A percentile compares a stretch with the other conserved stretches of the same genome.
These are phyloP conservation scores for Metarhizium guizhouense DNA, from an alignment of 2,329 filamentous ascomycete genomes.

Conservation along the genomic window DNA sequence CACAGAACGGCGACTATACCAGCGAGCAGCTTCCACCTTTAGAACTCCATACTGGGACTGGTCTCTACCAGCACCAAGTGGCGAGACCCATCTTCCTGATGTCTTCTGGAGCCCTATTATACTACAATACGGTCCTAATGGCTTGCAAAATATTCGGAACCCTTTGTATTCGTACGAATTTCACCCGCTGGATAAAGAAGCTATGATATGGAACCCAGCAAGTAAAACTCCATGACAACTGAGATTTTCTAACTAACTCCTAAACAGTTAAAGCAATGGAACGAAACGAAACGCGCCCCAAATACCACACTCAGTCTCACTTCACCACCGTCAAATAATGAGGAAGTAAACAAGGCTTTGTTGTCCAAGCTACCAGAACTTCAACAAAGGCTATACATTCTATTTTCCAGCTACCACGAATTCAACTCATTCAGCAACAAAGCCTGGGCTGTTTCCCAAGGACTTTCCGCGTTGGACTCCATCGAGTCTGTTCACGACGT, in stretches of 20 bases:
- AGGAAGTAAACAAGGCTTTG: constrained; percentile 39
- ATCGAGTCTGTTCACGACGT: constrained; percentile 56
- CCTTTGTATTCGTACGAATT: constrained; percentile 54
- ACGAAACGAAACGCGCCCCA: constrained; percentile 50
- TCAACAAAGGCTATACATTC: constrained; percentile 55
- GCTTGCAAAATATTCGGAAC: constrained; percentile 47
- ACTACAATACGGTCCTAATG: constrained; percentile 46
- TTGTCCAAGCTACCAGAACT: constrained; percentile 40
- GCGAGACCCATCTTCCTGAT: constrained; percentile 36
- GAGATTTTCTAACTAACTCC: background rate
- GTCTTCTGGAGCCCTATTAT: constrained; percentile 40
- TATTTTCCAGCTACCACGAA: constrained; percentile 59
- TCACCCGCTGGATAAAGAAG: constrained; percentile 46
- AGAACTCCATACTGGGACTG: constrained; percentile 54
- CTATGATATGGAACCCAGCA: constrained; percentile 53
- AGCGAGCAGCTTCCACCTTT: constrained; percentile 39
- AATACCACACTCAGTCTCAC: constrained; percentile 19
- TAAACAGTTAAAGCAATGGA: constrained; percentile 47
- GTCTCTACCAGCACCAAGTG: constrained; percentile 39
- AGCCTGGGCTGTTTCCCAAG: constrained; percentile 43
- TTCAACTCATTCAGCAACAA: constrained; percentile 64
- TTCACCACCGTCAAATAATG: constrained; percentile 45
- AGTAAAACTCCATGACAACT: constrained; percentile 17
- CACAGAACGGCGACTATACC: constrained; percentile 38
- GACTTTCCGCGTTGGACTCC: constrained; percentile 48